Base-by-base conservation (phyloP, 2,329 filamentous ascomycete genomes). In the Colletotrichum lupini region DNA sequence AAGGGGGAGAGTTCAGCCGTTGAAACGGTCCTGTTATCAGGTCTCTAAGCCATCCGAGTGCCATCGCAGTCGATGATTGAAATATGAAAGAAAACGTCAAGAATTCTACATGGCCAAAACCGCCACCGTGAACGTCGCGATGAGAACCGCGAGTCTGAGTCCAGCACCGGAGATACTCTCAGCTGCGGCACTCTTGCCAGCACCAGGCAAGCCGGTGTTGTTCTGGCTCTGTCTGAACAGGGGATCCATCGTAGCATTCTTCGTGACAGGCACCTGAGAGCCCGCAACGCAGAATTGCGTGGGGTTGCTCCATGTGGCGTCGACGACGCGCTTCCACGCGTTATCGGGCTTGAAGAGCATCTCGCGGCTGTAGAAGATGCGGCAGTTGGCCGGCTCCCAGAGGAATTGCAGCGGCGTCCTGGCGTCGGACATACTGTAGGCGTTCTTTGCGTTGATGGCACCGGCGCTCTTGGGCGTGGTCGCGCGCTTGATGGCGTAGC, bases 341-440 rank as follows among this genome's bases (percentile, higher is more conserved):
- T 78, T 80, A 52, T 78, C 81, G n/a, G 85, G 82, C 49, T 81
- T 77, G 5, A 79, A 78, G 24, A 85, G 76, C 82, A 86, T 87
- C 35, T 80, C 80, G 3, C 80, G 77, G 2, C 85, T 87, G 76
- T 86, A 87, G 77, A 85, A 87, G 76, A 87, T 83, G 49, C 85
- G 80, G 76, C 86, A 87, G 75, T 87, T 85, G 14, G 83, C 83
- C 0, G 82, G 77, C 78, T 87, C 84, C 75, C 84, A 84, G 16
- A 83, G 75, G 76, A 87, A 87, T 72, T 87, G 85, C 52, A 87
- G 77, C 58, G 85, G 85, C 5, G 81, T 82, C 68, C 75, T 55
- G 8, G 80, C 75, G 74, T 82, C 77, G 24, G 72, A 70, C 16
- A 78, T 76, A 30, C 77, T 75, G 76, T 81, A 83, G 9, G 78